These are phyloP conservation scores for Deinandra increscens DNA, from an alignment of 129 eudicot species.

Conservation along the genomic window DNA sequence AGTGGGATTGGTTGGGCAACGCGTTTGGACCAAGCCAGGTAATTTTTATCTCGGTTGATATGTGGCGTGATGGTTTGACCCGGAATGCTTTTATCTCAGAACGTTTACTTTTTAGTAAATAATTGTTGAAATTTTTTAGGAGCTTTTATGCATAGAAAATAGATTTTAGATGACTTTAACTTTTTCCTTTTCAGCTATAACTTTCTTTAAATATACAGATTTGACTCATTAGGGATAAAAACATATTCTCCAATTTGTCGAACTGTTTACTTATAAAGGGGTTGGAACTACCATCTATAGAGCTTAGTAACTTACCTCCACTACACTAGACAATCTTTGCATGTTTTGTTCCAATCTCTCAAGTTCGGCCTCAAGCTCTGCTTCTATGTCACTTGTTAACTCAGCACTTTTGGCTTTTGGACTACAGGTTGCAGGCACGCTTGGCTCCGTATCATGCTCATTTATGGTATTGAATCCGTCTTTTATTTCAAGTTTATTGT, in stretches of 20 bases:
- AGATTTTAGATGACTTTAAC: not conserved
- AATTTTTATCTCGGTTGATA: not conserved
- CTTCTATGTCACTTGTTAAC: slow-evolving; percentile 61
- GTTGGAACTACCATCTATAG: not conserved
- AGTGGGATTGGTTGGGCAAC: not conserved
- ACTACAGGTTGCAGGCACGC: slow-evolving; percentile 21
- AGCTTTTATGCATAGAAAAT: not conserved
- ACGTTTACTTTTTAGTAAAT: not conserved
- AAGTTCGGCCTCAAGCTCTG: slow-evolving; percentile 88
- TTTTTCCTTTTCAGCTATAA: not conserved
- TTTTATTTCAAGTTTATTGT: slow-evolving; percentile 65
- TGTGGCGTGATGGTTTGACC: not conserved
- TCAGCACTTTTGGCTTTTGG: slow-evolving; percentile 31
- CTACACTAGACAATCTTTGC: slow-evolving; percentile 39
- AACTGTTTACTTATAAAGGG: not conserved
- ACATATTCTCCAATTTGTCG: not conserved
- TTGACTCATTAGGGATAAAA: not conserved
- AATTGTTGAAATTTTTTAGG: not conserved
- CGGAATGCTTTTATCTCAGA: not conserved
- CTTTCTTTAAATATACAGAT: not conserved
- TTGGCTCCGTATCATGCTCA: slow-evolving; percentile 39
- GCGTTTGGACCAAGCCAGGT: not conserved
- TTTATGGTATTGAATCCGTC: slow-evolving; percentile 43
- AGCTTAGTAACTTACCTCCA: slow-evolving; percentile 43
- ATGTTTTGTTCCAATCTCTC: slow-evolving; percentile 63